Percentiles rank a stretch among this genome's conserved stretches.
Evolutionary conservation across 768 basidiomycete genomes (phyloP).

Genomic region (Bullera alba): DNA sequence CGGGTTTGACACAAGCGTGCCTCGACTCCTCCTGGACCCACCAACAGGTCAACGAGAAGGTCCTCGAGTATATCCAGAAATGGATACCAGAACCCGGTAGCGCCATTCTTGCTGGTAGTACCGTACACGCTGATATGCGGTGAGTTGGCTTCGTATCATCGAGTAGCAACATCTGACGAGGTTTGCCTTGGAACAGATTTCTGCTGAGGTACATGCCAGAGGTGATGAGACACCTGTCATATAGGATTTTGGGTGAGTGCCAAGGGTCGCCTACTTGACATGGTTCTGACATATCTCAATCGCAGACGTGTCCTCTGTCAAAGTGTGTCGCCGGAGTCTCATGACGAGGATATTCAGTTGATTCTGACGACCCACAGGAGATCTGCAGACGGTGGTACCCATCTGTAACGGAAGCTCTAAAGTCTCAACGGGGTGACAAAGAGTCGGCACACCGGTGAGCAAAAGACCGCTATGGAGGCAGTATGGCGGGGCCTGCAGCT

Average conservation of each 20-base stretch:
- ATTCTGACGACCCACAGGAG: conserved; percentile 26
- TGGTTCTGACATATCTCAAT: background rate
- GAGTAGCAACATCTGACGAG: conserved; percentile 1
- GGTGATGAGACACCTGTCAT: conserved; percentile 56
- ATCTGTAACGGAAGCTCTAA: conserved; percentile 11
- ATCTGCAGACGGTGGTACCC: conserved; percentile 46
- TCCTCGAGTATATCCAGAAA: conserved; percentile 71
- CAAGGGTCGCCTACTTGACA: background rate
- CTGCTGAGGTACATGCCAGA: conserved; percentile 67
- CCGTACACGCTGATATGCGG: conserved; percentile 68
- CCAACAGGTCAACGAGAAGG: conserved; percentile 56
- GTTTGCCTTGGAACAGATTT: conserved; percentile 27
- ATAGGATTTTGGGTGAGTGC: conserved; percentile 46
- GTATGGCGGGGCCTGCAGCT: background rate
- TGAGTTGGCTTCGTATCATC: conserved; percentile 15
- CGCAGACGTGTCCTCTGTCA: conserved; percentile 42
- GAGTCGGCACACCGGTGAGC: conserved; percentile 18
- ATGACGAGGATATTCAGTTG: background rate
- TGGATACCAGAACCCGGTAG: conserved; percentile 60
- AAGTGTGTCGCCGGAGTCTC: conserved; percentile 9
- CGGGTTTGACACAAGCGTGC: conserved; percentile 75
- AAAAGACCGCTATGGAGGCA: conserved; percentile 31
- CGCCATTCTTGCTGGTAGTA: conserved; percentile 60
- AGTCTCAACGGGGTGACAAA: no score
- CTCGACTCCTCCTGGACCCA: conserved; percentile 61